These are phyloP conservation scores for Lentinula detonsa DNA, from an alignment of 768 basidiomycete species.

Conservation along the genomic window DNA sequence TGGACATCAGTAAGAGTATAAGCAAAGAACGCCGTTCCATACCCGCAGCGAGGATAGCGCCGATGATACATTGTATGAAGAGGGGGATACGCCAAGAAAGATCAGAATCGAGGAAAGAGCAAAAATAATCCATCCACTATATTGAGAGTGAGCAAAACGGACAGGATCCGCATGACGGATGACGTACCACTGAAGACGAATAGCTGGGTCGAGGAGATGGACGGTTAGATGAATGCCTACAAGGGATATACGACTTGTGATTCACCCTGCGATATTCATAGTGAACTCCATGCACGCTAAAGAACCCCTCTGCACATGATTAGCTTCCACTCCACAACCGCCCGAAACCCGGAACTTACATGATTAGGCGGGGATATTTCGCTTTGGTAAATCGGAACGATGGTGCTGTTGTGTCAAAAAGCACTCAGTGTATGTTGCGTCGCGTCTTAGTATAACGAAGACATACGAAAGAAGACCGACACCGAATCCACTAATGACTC, in stretches of 20 bases:
- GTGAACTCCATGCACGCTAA: constrained; percentile 96
- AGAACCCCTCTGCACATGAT: constrained; percentile 64
- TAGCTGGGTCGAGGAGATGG: neutral
- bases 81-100: constrained; percentile 67
- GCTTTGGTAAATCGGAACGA: constrained; percentile 91
- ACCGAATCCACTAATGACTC: constrained; percentile 68
- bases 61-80: constrained; percentile 61
- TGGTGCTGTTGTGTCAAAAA: constrained; percentile 58
- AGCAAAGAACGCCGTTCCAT: neutral
- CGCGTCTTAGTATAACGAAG: neutral
- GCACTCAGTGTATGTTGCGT: neutral
- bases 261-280: constrained; percentile 72
- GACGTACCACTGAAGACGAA: constrained; percentile 38
- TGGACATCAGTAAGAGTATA: neutral
- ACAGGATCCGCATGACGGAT: constrained; percentile 64
- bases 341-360: constrained; percentile 33
- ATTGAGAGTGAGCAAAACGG: neutral
- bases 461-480: constrained; percentile 73
- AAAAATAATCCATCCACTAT: constrained; percentile 89
- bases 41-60: constrained; percentile 52
- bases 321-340: neutral
- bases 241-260: neutral
- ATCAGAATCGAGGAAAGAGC: constrained; percentile 61
- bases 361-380: constrained; percentile 93
- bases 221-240: neutral